A percentile compares a stretch with the other conserved stretches of the same genome.
phyloP scores from a whole-genome alignment of 108 stramenopile genomes.

The Nitzschia putrida region DNA sequence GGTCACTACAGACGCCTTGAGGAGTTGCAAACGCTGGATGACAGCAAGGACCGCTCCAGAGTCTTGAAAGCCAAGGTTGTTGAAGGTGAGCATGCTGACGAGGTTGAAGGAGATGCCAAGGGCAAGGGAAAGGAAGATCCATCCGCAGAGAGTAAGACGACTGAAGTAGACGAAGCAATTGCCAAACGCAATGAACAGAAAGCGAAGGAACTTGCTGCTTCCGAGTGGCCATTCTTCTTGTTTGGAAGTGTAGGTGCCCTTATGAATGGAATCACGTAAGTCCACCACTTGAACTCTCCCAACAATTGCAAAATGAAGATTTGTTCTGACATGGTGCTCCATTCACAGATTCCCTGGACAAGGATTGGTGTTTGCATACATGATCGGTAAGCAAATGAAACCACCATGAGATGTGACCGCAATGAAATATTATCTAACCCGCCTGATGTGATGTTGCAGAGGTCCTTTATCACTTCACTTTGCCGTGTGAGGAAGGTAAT shows the following conservation, averaged over 20 bases:
- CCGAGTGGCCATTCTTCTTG: conserved; percentile 27
- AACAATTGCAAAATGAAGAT: too few relatives aligned
- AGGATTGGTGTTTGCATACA: conserved; percentile 58
- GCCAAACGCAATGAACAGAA: conserved; percentile 2
- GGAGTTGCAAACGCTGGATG: conserved; percentile 37
- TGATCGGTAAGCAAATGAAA: conserved; percentile 47
- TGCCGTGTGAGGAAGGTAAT: conserved; percentile 31
- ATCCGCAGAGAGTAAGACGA: not conserved
- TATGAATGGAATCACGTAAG: conserved; percentile 32
- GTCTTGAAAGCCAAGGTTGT: not conserved
- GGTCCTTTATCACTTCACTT: conserved; percentile 38
- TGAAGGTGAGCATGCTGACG: not conserved
- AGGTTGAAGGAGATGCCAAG: not conserved
- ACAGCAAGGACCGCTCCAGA: not conserved
- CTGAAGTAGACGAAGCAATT: not conserved
- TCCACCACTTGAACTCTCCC: not conserved
- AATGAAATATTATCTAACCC: not conserved
- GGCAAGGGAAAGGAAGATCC: not conserved
- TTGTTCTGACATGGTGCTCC: not conserved
- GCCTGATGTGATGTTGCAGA: conserved; percentile 7
- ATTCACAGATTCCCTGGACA: conserved; percentile 55
- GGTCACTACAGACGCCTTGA: conserved; percentile 49
- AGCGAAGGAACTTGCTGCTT: conserved; percentile 33
- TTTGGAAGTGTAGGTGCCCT: conserved; percentile 52
- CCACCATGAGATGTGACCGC: not conserved